Base-by-base conservation (phyloP, 75 land plant species). In the Pinus tabuliformis region DNA sequence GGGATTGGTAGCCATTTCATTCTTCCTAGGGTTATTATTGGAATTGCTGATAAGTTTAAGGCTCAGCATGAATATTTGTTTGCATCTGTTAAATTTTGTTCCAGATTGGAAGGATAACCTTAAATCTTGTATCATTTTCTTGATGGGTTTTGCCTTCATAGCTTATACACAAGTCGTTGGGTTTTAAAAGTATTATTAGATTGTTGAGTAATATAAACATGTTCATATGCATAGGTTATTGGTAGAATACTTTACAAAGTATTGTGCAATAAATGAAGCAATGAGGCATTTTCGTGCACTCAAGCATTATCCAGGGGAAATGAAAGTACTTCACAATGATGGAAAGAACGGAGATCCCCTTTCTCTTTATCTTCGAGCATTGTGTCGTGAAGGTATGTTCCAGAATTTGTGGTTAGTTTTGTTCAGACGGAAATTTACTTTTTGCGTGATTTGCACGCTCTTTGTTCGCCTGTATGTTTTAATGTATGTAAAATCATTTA, bases 231-330 rank as follows among this genome's bases (percentile, higher is more conserved):
- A 22, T 83, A 97, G 99, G 87, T 73, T 95, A 56, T 74, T 95
- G 73, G 92, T 97, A 39, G 99, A 97, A 82, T 92, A 96, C 77
- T 93, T 91, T 68, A 88, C 95, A 56, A 97, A 95, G 78, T 97
- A 92, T 73, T 87, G 91, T 79, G 84, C 82, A 42, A 58, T 87
- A 56, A 72, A 76, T 63, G 99, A 97, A 86, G 98, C 99, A 37
- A 85, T 97, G 33, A 88, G 99, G 3, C 98, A 97, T 82, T 97
- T 97, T 75, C 98, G 96, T 65, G 98, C 94, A 56, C 86, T 97
- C 6, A 87, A 83, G 78, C 81, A 61, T 62, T 74, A 82, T 68
- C 88, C 89, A 39, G 94, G 92, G 12, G 90, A 91, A 36, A 86
- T 87, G 52, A 80, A 65, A 64, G 73, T 83, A 77, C 82, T 97